Conservation (phyloP, 768 basidiomycete genomes). For the Suillus fuscotomentosus region DNA sequence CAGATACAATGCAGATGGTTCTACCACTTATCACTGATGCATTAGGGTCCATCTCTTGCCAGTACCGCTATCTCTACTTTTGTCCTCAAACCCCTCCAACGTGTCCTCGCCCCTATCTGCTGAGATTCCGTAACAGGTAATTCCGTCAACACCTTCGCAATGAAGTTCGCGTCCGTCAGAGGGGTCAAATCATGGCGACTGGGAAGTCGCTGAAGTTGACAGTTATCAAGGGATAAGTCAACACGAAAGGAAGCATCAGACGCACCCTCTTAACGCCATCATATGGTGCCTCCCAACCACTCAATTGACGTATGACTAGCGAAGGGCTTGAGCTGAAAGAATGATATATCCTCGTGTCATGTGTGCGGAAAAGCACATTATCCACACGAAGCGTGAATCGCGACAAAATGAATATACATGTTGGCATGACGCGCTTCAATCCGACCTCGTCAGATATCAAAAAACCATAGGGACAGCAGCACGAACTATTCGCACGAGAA, state of each 20-base stretch:
- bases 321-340: slow-evolving; percentile 64
- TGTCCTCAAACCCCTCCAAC: slow-evolving; percentile 82
- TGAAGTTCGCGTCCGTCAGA: slow-evolving; percentile 83
- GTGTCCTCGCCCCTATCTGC: slow-evolving; percentile 63
- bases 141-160: slow-evolving; percentile 67
- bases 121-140: slow-evolving; percentile 60
- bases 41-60: background rate
- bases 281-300: slow-evolving; percentile 92
- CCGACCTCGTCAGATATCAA: background rate
- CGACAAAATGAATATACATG: slow-evolving; percentile 85
- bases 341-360: slow-evolving; percentile 89
- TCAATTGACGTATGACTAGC: slow-evolving; percentile 72
- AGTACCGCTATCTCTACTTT: slow-evolving; percentile 53
- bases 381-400: slow-evolving; percentile 95
- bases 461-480: background rate
- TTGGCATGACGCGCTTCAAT: slow-evolving; percentile 91
- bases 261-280: slow-evolving; percentile 74
- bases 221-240: background rate
- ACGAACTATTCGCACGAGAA: slow-evolving; percentile 86
- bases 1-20: background rate
- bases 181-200: slow-evolving; percentile 81
- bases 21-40: background rate
- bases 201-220: slow-evolving; percentile 54
- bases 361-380: slow-evolving; percentile 86
- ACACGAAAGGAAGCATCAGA: slow-evolving; percentile 1